Evolutionary conservation across 2,329 filamentous ascomycete genomes (phyloP).

Genomic region (Talaromyces pinophilus): DNA sequence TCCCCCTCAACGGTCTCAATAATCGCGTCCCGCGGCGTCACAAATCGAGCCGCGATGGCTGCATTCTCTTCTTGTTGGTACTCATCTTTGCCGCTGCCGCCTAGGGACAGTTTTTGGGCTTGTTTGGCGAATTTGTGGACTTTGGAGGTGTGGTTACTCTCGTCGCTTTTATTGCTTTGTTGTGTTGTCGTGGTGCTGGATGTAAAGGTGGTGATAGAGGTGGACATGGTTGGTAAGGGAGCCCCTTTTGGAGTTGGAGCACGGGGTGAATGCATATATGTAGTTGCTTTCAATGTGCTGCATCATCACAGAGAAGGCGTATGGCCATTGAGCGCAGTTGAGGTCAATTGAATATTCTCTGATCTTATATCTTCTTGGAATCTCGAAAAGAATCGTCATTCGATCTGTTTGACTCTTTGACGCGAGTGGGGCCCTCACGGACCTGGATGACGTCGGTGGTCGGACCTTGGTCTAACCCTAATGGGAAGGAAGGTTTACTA

Average conservation of each 20-base stretch:
- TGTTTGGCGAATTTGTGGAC: conserved; percentile 10
- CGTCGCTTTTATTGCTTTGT: not conserved
- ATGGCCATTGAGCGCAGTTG: not conserved
- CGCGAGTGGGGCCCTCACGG: not conserved
- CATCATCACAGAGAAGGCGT: not conserved
- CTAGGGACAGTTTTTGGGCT: conserved; percentile 18
- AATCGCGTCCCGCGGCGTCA: conserved; percentile 71
- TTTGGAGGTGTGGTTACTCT: not conserved
- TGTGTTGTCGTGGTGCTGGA: not conserved
- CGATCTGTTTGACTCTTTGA: not conserved
- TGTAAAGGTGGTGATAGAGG: not conserved
- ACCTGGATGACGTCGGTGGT: conserved; percentile 8
- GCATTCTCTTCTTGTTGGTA: conserved; percentile 24
- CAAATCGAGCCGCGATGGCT: conserved; percentile 30
- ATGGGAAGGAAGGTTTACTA: not conserved
- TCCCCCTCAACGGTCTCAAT: conserved; percentile 68
- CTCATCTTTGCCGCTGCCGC: not conserved
- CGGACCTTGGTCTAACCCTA: not conserved
- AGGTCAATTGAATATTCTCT: not conserved
- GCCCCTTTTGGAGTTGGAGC: not conserved
- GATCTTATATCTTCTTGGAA: not conserved
- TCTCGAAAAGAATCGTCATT: not conserved
- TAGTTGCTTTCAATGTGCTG: not conserved
- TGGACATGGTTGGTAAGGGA: conserved; percentile 10
- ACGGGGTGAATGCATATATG: not conserved